Base-by-base conservation (phyloP, 2,329 filamentous ascomycete species). In the Drechslerella dactyloides region DNA sequence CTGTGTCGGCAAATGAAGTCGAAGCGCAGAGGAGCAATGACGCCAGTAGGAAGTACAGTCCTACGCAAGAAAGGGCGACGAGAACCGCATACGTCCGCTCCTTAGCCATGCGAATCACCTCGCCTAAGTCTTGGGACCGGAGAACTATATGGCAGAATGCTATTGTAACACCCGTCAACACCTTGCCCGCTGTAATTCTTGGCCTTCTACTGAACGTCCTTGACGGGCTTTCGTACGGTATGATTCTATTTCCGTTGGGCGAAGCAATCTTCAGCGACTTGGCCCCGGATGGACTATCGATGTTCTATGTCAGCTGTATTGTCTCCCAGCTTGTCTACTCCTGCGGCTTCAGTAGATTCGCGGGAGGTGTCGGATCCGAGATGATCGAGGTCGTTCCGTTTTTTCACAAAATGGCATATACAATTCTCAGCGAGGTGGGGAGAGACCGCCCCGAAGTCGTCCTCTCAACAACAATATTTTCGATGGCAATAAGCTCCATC, bases 251-350 rank as follows among this genome's bases (percentile, higher is more conserved):
- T 75, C 94, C 94, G 0, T 84, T 99, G 0, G 93, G 93, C 5
- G 89, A 90, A 74, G 87, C 90, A 6, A 85, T 96, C 19, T 99
- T 99, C 79, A 86, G 89, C 27, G 85, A 89, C 73, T 86, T 97
- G 5, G 94, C 93, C 1, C 89, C 93, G 0, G 93, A 96, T 64
- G 94, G 94, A 23, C 96, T 99, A 63, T 96, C 94, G 0, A 97
- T 99, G 80, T 99, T 97, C 81, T 99, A 97, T 79, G 90, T 99
- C 75, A 97, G 93, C 83, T 97, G 93, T 65, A 96, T 99, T 74
- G 85, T 97, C 44, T 90, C 94, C 0, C 94, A 99, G 78, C 80
- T 99, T 57, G 90, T 91, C 15, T 97, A 93, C 78, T 97, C 93
- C 0, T 84, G 85, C 19, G 88, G 87, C 2, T 90, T 91, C 0